Evolutionary conservation across 495 filamentous ascomycete genomes (phyloP).

Genomic region (Ramalina intermedia): DNA sequence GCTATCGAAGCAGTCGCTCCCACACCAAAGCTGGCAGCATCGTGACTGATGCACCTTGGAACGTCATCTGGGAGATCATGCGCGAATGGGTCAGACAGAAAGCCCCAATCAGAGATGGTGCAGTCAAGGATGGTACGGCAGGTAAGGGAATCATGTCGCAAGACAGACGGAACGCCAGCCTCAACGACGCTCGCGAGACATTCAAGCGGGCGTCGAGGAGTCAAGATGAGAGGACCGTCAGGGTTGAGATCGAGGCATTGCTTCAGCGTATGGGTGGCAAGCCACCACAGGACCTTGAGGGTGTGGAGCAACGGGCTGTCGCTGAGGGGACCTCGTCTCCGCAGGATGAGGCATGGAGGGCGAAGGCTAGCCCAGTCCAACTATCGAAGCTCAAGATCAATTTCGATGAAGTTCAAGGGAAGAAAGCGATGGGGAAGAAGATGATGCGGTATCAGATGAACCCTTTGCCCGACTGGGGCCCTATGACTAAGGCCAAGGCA

Average conservation of each 20-base stretch:
- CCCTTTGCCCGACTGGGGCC: conserved; percentile 84
- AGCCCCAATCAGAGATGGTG: conserved; percentile 51
- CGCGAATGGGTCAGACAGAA: conserved; percentile 75
- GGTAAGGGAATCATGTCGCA: conserved; percentile 52
- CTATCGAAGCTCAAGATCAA: conserved; percentile 30
- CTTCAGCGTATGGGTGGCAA: background rate
- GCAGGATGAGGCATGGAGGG: background rate
- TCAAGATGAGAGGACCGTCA: conserved; percentile 19
- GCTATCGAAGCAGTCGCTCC: conserved; percentile 67
- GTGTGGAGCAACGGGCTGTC: conserved; percentile 6
- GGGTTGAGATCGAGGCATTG: conserved; percentile 28
- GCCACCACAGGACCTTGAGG: background rate
- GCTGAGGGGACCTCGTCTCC: conserved; percentile 11
- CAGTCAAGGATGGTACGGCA: conserved; percentile 50
- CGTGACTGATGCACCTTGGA: conserved; percentile 83
- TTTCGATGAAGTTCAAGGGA: conserved; percentile 72
- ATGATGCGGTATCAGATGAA: conserved; percentile 77
- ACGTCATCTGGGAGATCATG: conserved; percentile 84
- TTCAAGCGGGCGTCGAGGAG: conserved; percentile 22
- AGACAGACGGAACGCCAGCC: conserved; percentile 13
- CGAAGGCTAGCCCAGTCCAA: background rate
- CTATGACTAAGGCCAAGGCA: conserved; percentile 59
- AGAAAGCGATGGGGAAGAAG: conserved; percentile 44
- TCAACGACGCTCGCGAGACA: conserved; percentile 21
- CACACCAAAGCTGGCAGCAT: conserved; percentile 81